A percentile compares a stretch with the other conserved stretches of the same genome.
phyloP scores from a whole-genome alignment of 139 green algal genomes.

The Auxenochlorella protothecoides region DNA sequence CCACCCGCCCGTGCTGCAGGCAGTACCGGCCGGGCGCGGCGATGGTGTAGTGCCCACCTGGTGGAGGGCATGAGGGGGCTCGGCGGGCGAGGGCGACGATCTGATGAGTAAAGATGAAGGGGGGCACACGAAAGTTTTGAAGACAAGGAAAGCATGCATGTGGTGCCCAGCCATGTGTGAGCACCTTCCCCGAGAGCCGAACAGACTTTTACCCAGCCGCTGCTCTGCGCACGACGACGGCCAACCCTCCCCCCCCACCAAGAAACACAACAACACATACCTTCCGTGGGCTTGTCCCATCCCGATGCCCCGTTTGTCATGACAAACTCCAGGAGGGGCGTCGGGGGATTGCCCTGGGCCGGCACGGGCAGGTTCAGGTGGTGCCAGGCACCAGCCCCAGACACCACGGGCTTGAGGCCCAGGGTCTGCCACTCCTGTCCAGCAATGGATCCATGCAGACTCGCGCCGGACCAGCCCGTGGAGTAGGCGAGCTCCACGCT shows the following conservation, averaged over 20 bases:
- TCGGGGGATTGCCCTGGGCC: neutral
- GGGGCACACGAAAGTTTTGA: no score
- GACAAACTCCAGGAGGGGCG: slow-evolving; percentile 52
- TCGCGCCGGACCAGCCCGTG: neutral
- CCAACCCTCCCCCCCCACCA: neutral
- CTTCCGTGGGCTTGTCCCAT: slow-evolving; percentile 52
- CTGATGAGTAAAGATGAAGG: no score
- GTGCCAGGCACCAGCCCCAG: neutral
- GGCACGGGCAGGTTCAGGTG: neutral
- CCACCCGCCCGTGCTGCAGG: slow-evolving; percentile 6
- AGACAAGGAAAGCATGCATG: no score
- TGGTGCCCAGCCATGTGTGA: no score
- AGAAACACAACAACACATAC: neutral
- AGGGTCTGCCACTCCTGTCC: neutral
- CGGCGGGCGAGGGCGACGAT: no score
- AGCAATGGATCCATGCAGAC: neutral
- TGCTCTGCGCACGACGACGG: neutral
- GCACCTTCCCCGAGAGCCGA: no score
- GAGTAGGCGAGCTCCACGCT: neutral
- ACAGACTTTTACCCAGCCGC: no score
- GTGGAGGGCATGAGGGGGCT: no score
- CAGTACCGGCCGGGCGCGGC: neutral
- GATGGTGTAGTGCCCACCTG: slow-evolving; percentile 14
- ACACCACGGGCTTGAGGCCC: neutral
- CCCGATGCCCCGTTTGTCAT: slow-evolving; percentile 24